Base-by-base conservation (phyloP, 2,329 filamentous ascomycete genomes). In the Diaporthe sp. region DNA sequence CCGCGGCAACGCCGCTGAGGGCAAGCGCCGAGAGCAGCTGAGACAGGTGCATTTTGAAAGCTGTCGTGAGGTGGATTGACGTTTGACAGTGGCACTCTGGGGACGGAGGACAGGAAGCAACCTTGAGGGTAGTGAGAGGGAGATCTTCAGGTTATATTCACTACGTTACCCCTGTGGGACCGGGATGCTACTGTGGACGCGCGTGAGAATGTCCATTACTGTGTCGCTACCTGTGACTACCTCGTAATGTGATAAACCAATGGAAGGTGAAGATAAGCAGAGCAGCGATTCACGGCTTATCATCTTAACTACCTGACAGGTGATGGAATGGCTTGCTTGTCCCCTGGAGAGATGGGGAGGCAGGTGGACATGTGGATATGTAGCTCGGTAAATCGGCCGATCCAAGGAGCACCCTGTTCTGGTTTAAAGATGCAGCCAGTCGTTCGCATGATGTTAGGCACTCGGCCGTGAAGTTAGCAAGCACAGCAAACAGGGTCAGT, bases 1-100 rank as follows among this genome's bases (percentile, higher is more conserved):
- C 75, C 28, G 34, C 55, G 57, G 75, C 75, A 20, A 61, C 34
- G 13, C 71, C 55, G 61, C 63, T 42, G 55, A 76, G 72, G 39
- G 75, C 75, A 42, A 76, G 75, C 10, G 55, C 42, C 34, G 44
- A 71, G 39, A 76, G 28, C 17, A 76, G 57, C 55, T 76, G 63
- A 22, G 55, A 49, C 75, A 72, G 58, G 47, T 47, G 71, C 75
- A 76, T 76, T 17, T 71, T 74, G 44, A 12, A 63, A 31, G 22
- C 61, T 63, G 71, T 34, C 57, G 31, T 37, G 28, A 5, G 28
- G 49, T 22, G 17, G 22, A 73, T n/a, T 25, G 74, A 42, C 49
- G 65, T 39, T 55, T 70, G 65, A 42, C 65, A 55, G 34, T 31
- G 49, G 34, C 65, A 55, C 65, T 28, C 47, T 55, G 49, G n/a